Percentiles rank a stretch among this genome's conserved stretches.
Evolutionary conservation across 2,329 filamentous ascomycete species (phyloP).

Genomic region (Hirsutella thompsonii): DNA sequence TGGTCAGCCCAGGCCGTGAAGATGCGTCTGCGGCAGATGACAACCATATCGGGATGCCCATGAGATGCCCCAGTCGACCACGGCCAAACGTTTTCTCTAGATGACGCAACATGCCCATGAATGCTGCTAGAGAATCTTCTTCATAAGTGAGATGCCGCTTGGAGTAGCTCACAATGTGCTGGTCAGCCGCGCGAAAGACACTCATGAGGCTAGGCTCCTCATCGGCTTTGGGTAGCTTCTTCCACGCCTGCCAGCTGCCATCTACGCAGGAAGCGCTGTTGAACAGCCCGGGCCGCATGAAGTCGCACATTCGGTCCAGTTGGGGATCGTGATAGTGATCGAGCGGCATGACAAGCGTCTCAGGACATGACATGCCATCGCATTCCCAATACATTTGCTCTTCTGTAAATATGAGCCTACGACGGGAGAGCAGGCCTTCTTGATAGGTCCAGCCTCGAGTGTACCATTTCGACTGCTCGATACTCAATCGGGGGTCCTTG

Average conservation of each 20-base stretch:
- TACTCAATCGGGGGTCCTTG: slow-evolving; percentile 14
- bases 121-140: slow-evolving; percentile 19
- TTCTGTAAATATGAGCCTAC: slow-evolving; percentile 25
- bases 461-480: slow-evolving; percentile 20
- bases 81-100: slow-evolving; percentile 16
- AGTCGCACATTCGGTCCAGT: slow-evolving; percentile 21
- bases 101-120: slow-evolving; percentile 16
- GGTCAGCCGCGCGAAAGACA: slow-evolving; percentile 20
- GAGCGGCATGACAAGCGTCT: slow-evolving; percentile 18
- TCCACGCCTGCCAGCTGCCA: slow-evolving; percentile 22
- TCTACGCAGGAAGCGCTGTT: slow-evolving; percentile 21
- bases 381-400: slow-evolving; percentile 27
- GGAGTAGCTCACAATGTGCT: slow-evolving; percentile 20
- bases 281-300: slow-evolving; percentile 20
- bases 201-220: slow-evolving; percentile 20
- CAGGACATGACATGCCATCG: slow-evolving; percentile 22
- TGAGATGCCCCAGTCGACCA: slow-evolving; percentile 15
- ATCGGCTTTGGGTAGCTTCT: slow-evolving; percentile 13
- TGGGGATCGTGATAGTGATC: slow-evolving; percentile 17
- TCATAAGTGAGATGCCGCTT: slow-evolving; percentile 14
- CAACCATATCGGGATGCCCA: slow-evolving; percentile 20
- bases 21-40: slow-evolving; percentile 6
- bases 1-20: slow-evolving; percentile 11
- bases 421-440: slow-evolving; percentile 21
- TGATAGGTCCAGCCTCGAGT: slow-evolving; percentile 26